Base-by-base conservation (phyloP, 306 rosid species). In the Pueraria montana region DNA sequence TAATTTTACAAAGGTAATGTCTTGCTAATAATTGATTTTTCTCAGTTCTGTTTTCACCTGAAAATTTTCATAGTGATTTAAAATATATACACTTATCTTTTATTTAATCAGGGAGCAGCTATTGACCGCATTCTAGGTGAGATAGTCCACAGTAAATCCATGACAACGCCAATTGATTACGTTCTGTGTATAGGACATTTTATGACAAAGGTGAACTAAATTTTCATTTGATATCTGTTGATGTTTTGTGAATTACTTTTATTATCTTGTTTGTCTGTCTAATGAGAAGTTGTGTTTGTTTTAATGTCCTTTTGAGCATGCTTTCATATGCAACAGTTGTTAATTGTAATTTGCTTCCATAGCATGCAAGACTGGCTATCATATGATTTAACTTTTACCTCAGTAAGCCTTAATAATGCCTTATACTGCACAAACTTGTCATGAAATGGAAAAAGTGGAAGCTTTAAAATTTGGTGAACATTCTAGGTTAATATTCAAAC, bases 61-160 rank as follows among this genome's bases (percentile, higher is more conserved):
- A 72, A 27, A 71, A n/a, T 53, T 83, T 75, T 78, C 24, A 56
- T 34, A 11, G 67, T 20, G 82, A 11, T 62, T 30, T 83, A 34
- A 34, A 78, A 76, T 55, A 14, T 80, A 26, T 68, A 11, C 34
- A 30, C 38, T 64, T 45, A 68, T 4, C 20, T 40, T 82, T 62
- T 36, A 30, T 73, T 52, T 32, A 62, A 78, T 79, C 85, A 96
- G 98, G 99, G 99, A 82, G 97, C 99, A 59, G 99, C 98, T 49
- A 92, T 96, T 66, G 99, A 96, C 83, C 97, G 99, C 77, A 96
- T 96, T 78, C 61, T 96, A 71, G 98, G 98, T 80, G 99, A 96
- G 92, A 94, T 96, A 58, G 94, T 96, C 81, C 98, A 96, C 83
- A 93, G 94, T 86, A 92, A 92, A 89, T 89, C 94, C 85, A 91